Conservation (phyloP, 345 rosid genomes). For the Boechera retrofracta region DNA sequence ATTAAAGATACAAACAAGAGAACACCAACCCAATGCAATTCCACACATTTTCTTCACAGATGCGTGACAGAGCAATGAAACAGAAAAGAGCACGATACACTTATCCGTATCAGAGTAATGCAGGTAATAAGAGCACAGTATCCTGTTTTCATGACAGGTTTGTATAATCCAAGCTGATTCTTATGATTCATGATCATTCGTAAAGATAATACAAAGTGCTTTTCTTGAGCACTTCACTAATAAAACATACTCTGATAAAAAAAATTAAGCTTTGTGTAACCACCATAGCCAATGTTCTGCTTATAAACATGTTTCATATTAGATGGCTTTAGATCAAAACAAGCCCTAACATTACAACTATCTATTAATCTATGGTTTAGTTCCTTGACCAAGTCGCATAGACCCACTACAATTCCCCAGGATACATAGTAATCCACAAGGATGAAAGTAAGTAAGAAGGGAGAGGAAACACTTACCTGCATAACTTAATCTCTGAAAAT, state of each 20-base stretch:
- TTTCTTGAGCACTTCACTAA: background rate
- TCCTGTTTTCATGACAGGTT: conserved; percentile 7
- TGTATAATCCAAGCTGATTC: conserved; percentile 13
- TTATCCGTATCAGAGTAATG: conserved; percentile 4
- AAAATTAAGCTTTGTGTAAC: background rate
- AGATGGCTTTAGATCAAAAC: background rate
- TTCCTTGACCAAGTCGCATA: conserved; percentile 18
- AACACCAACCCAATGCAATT: background rate
- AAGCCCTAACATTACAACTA: conserved; percentile 14
- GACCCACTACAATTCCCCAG: background rate
- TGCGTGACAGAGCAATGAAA: background rate
- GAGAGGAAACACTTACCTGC: conserved; percentile 50
- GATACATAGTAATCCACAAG: background rate
- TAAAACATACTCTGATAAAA: background rate
- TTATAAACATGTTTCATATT: background rate
- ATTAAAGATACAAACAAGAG: conserved; percentile 2
- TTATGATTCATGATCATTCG: background rate
- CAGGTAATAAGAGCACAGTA: conserved; percentile 10
- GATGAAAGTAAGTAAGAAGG: conserved; percentile 11
- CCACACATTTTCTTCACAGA: conserved; percentile 4
- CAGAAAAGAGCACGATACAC: background rate
- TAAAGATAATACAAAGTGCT: background rate
- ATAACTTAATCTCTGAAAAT: conserved; percentile 77
- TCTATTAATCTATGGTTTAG: background rate
- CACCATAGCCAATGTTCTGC: background rate